Evolutionary conservation across 306 rosid species (phyloP).

Genomic region (Mimosa bimucronata): DNA sequence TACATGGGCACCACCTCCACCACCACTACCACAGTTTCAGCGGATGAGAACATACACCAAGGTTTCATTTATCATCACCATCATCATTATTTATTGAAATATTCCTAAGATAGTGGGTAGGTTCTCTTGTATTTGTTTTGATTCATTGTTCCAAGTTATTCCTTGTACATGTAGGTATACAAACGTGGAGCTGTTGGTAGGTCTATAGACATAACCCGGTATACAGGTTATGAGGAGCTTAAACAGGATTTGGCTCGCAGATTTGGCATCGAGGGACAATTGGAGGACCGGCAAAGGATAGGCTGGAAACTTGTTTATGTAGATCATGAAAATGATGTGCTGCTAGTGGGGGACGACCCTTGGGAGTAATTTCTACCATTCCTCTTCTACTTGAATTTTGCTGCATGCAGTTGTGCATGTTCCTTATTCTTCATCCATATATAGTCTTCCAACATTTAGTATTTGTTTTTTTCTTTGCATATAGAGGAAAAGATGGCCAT

Average conservation of each 20-base stretch:
- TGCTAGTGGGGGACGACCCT: slow-evolving; percentile 96
- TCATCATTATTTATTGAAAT: not conserved
- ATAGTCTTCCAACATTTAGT: not conserved
- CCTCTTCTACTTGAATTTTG: slow-evolving; percentile 21
- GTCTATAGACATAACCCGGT: slow-evolving; percentile 87
- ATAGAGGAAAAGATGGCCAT: not conserved
- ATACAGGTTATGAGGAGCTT: slow-evolving; percentile 84
- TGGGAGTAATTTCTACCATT: slow-evolving; percentile 77
- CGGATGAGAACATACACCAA: slow-evolving; percentile 94
- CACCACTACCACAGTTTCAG: slow-evolving; percentile 71
- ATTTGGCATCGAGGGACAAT: slow-evolving; percentile 93
- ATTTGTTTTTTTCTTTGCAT: not conserved
- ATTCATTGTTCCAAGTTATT: slow-evolving; percentile 32
- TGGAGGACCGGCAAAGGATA: slow-evolving; percentile 83
- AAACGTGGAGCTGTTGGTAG: slow-evolving; percentile 99
- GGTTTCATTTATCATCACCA: slow-evolving; percentile 44
- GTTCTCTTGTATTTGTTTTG: not conserved
- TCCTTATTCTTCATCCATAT: not conserved
- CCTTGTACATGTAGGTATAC: slow-evolving; percentile 61
- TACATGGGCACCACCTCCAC: slow-evolving; percentile 78
- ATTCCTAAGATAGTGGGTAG: not conserved
- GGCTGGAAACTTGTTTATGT: slow-evolving; percentile 98
- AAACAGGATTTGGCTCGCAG: slow-evolving; percentile 91
- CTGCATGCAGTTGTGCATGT: not conserved
- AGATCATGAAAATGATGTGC: slow-evolving; percentile 91